phyloP scores from a whole-genome alignment of 2,329 filamentous ascomycete species.

The Cercospora canescens region DNA sequence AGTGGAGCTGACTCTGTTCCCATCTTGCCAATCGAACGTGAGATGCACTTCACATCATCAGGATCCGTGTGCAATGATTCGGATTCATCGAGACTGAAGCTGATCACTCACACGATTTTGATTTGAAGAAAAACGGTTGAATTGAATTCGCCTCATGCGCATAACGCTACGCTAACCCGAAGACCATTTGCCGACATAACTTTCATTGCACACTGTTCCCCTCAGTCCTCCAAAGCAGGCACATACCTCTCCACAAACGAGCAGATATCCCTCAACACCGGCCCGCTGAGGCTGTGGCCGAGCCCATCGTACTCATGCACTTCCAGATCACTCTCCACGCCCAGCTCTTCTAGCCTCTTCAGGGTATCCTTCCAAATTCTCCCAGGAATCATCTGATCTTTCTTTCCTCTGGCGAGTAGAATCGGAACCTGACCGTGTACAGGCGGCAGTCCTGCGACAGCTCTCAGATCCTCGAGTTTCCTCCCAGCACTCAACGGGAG shows the following conservation, averaged over 20 bases:
- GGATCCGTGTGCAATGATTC: too few species aligned
- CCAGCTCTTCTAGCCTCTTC: conserved; percentile 42
- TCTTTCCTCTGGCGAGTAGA: conserved; percentile 50
- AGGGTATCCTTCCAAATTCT: conserved; percentile 44
- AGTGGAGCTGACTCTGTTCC: neutral
- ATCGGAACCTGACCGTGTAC: conserved; percentile 41
- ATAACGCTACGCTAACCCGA: neutral
- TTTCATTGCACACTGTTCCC: neutral
- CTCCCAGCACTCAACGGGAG: conserved; percentile 39
- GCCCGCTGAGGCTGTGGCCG: conserved; percentile 46
- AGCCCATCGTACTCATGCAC: conserved; percentile 51
- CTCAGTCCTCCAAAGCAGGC: conserved; percentile 38
- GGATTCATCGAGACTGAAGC: neutral
- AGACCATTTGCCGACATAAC: neutral
- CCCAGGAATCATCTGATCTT: conserved; percentile 50
- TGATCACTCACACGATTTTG: neutral
- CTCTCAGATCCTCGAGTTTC: conserved; percentile 40
- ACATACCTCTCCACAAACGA: conserved; percentile 43
- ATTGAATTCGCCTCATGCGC: neutral
- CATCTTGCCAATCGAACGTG: neutral
- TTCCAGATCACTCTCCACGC: conserved; percentile 40
- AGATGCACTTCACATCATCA: neutral
- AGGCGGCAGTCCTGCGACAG: conserved; percentile 38
- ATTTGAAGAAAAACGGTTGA: neutral
- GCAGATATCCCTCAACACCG: conserved; percentile 50